Evolutionary conservation across 2,329 filamentous ascomycete genomes (phyloP).

Genomic region (Fusarium sp.): DNA sequence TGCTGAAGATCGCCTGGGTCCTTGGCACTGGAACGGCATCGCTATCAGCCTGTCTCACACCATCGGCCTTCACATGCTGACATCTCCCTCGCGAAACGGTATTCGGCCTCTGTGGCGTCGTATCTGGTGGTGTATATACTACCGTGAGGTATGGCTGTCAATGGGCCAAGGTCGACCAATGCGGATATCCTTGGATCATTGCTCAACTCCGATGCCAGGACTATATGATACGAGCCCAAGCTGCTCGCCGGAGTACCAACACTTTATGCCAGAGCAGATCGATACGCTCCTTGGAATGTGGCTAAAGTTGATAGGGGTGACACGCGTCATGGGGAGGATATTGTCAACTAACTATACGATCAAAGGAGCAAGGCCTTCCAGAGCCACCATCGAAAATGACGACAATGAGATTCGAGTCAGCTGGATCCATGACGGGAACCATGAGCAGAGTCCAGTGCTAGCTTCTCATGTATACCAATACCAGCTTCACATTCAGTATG

Average conservation of each 20-base stretch:
- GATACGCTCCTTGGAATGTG: not conserved
- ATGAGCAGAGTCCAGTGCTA: not conserved
- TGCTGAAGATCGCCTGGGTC: not conserved
- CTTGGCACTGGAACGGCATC: not conserved
- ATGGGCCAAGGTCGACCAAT: slow-evolving; percentile 24
- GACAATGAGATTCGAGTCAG: not conserved
- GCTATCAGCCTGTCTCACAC: not conserved
- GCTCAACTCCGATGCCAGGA: not conserved
- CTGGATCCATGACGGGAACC: not conserved
- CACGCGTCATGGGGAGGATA: not conserved
- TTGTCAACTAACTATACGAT: not conserved
- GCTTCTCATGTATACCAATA: not conserved
- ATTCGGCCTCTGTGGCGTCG: slow-evolving; percentile 9
- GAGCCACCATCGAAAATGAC: not conserved
- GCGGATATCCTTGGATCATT: slow-evolving; percentile 18
- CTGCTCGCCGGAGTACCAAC: not conserved
- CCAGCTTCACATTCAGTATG: not conserved
- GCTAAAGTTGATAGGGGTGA: not conserved
- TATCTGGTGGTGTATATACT: slow-evolving; percentile 30
- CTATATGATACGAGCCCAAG: not conserved
- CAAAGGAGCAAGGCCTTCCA: not conserved
- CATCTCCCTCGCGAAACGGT: not conserved
- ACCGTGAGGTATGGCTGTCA: slow-evolving; percentile 22
- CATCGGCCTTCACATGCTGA: not conserved
- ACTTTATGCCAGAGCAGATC: not conserved